Evolutionary conservation across 2,329 filamentous ascomycete species (phyloP), one percentile per base, ranked within the genome.

Genomic region (Setomelanomma holmii): DNA sequence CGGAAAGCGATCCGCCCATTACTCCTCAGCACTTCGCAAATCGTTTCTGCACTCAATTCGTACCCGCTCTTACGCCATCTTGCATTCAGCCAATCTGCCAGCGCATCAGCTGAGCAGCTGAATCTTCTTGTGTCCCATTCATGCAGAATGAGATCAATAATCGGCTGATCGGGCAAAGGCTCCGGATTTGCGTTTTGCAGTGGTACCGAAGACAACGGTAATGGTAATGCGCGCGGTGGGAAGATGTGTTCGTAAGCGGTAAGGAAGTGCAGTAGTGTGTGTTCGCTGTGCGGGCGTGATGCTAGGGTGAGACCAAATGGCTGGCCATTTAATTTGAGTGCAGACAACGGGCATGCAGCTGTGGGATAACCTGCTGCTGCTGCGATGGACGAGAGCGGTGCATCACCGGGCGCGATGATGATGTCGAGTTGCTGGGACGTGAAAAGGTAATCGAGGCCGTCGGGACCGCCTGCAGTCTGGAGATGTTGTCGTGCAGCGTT

Each of bases 171-270:
- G 0, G 70, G 69, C n/a, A 71, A 36, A 1, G 63, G 65, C 24
- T 66, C 67, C 7, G 59, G 61, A 27, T 60, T 45, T 6, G 64
- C 62, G 22, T 66, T 63, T 34, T 69, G 66, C 41, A 68, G 45
- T 6, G 70, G 66, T 2, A 72, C 69, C 7, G 51, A 61, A 3
- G 55, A 55, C 1, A 74, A 55, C 8, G 71, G 69, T 16, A 71
- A 56, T 0, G 69, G 69, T 3, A 71, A 57, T 1, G 68, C 67
- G 39, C 69, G 68, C 0, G 66, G 64, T 1, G 69, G 71, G 45
- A 74, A 74, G 1, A 69, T 68, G 39, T 67, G 62, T 54, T 74
- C 72, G 61, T 71, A 74, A 4, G 71, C 71, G 20, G 67, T 72
- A 6, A 73, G 55, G 55, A 74, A 74, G 58, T 74, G 72, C 1